A percentile compares a stretch with the other conserved stretches of the same genome.
phyloP scores from a whole-genome alignment of 495 filamentous ascomycete species.

The Xylaria grammica region DNA sequence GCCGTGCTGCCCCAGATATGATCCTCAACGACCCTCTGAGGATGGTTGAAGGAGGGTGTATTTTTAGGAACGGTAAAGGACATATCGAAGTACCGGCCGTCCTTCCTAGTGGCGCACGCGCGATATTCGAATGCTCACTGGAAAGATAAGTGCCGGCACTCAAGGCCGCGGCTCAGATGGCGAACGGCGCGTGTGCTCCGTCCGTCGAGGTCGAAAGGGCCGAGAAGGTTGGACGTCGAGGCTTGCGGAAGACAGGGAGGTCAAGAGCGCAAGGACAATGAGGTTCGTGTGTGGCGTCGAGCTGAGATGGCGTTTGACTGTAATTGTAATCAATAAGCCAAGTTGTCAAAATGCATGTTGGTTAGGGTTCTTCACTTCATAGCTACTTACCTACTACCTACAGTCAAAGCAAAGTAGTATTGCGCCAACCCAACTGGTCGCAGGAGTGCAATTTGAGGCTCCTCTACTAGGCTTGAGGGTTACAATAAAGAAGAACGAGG shows the following conservation, averaged over 20 bases:
- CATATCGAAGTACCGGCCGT: slow-evolving; percentile 58
- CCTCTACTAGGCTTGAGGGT: slow-evolving; percentile 10
- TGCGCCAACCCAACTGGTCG: background rate
- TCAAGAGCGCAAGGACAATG: background rate
- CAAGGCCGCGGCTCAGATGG: slow-evolving; percentile 45
- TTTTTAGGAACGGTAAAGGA: slow-evolving; percentile 70
- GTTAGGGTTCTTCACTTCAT: background rate
- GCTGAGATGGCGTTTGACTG: background rate
- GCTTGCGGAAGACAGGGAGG: slow-evolving; percentile 1
- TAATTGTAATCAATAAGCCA: background rate
- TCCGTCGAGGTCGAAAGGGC: slow-evolving; percentile 57
- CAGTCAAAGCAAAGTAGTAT: slow-evolving; percentile 11
- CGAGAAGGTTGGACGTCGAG: slow-evolving; percentile 42
- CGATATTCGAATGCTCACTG: slow-evolving; percentile 43
- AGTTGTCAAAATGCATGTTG: background rate
- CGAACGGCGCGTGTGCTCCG: slow-evolving; percentile 52
- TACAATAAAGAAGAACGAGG: slow-evolving; percentile 17
- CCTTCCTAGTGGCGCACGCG: slow-evolving; percentile 48
- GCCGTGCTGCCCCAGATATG: slow-evolving; percentile 63
- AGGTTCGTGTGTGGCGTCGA: background rate
- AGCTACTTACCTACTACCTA: slow-evolving; percentile 10
- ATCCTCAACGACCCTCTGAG: slow-evolving; percentile 72
- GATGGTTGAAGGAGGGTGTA: slow-evolving; percentile 72
- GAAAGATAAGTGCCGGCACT: slow-evolving; percentile 42
- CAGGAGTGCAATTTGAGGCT: slow-evolving; percentile 2